These are phyloP conservation scores for Puccinia brachypodii DNA, from an alignment of 1,284 basidiomycete genomes.

Conservation along the genomic window DNA sequence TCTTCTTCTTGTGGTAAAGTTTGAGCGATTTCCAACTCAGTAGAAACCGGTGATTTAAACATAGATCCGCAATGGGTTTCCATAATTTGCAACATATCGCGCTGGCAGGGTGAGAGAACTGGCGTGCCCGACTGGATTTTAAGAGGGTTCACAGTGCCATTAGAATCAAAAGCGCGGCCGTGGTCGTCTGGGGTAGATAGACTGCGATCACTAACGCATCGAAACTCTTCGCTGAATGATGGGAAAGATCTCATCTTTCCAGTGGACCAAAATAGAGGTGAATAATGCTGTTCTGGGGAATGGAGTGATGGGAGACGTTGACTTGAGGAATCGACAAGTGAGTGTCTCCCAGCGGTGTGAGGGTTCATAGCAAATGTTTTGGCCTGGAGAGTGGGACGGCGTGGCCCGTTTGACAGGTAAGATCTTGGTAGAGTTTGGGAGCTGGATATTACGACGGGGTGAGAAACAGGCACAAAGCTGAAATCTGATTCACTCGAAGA, in stretches of 20 bases:
- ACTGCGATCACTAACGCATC: background rate
- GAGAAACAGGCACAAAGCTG: background rate
- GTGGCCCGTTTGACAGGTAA: background rate
- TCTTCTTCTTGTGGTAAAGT: background rate
- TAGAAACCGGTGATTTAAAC: slow-evolving; percentile 1
- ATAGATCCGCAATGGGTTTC: slow-evolving; percentile 5
- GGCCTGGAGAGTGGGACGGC: background rate
- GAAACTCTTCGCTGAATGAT: background rate
- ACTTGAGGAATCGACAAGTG: background rate
- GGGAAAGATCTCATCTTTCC: background rate
- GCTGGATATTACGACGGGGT: background rate
- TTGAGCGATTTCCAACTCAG: background rate
- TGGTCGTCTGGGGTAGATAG: background rate
- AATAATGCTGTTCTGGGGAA: background rate
- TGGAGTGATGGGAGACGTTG: background rate
- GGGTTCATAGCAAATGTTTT: background rate
- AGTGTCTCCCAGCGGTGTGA: background rate
- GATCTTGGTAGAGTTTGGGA: background rate
- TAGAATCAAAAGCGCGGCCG: background rate
- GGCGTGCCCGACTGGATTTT: background rate
- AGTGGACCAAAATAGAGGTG: background rate
- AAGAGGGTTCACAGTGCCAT: background rate
- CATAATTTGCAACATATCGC: slow-evolving; percentile 7
- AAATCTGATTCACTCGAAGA: background rate
- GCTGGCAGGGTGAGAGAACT: background rate